phyloP scores from a whole-genome alignment of 164 flowering plant species.

The Aristolochia californica region DNA sequence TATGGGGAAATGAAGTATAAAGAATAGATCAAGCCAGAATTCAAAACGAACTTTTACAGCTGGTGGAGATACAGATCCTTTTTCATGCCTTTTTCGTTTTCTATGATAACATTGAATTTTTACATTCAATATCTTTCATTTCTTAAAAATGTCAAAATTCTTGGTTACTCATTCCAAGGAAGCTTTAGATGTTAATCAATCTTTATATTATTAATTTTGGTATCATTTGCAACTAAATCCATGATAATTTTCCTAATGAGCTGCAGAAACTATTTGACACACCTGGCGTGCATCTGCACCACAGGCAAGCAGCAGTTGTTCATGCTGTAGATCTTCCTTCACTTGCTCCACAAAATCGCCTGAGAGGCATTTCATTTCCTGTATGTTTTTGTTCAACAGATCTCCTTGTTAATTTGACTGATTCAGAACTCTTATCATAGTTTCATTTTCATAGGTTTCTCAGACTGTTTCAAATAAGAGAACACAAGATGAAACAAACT shows the following conservation, averaged over 20 bases:
- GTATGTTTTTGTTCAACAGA: constrained; percentile 27
- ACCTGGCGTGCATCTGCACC: constrained; percentile 98
- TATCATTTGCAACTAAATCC: neutral
- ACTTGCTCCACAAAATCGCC: constrained; percentile 94
- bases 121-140: too few species aligned
- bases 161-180: neutral
- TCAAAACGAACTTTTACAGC: too few species aligned
- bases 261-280: constrained; percentile 84
- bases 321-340: constrained; percentile 78
- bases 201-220: neutral
- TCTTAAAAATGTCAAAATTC: neutral
- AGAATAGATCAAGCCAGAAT: too few species aligned
- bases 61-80: too few species aligned
- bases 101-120: too few species aligned
- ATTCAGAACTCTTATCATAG: neutral
- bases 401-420: neutral
- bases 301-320: constrained; percentile 92
- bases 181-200: neutral
- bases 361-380: constrained; percentile 64
- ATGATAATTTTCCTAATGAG: neutral
- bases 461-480: too few species aligned
- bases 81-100: too few species aligned
- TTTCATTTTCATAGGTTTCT: neutral
- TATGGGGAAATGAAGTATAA: too few species aligned
- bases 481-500: too few species aligned